Evolutionary conservation across 2,329 filamentous ascomycete genomes (phyloP).

Genomic region (Drechmeria coniospora): DNA sequence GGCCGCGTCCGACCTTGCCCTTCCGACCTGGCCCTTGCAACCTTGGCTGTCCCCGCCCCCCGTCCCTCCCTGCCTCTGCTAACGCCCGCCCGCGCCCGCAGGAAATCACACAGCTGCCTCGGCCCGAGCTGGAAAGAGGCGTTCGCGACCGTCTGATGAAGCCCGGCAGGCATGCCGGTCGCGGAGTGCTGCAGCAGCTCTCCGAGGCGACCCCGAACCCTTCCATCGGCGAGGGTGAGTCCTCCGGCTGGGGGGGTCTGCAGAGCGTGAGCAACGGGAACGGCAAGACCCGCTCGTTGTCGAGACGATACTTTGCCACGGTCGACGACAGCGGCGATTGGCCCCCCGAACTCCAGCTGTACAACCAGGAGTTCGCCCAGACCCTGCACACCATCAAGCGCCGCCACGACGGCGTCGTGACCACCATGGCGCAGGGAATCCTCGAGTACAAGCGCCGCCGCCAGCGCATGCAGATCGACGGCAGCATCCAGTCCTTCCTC

Average conservation of each 20-base stretch:
- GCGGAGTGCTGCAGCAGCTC: constrained; percentile 51
- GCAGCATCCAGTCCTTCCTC: constrained; percentile 92
- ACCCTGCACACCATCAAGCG: constrained; percentile 89
- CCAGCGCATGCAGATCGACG: constrained; percentile 96
- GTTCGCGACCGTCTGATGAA: constrained; percentile 66
- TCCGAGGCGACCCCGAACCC: constrained; percentile 80
- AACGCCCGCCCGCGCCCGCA: constrained; percentile 25
- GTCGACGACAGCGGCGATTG: constrained; percentile 80
- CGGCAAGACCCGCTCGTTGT: constrained; percentile 32
- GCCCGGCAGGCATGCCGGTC: constrained; percentile 40
- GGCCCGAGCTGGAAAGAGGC: constrained; percentile 61
- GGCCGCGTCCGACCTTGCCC: constrained; percentile 2
- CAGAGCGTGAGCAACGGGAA: constrained; percentile 26
- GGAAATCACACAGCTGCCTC: constrained; percentile 82
- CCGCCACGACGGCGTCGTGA: constrained; percentile 91
- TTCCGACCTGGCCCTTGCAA: not conserved
- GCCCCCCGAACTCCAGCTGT: constrained; percentile 87
- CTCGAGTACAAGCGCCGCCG: constrained; percentile 94
- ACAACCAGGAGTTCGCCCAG: constrained; percentile 82
- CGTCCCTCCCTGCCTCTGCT: too few species aligned
- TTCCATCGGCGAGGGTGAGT: constrained; percentile 72
- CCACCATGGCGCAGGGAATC: constrained; percentile 94
- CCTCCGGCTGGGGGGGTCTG: constrained; percentile 41
- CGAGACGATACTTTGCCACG: constrained; percentile 66
- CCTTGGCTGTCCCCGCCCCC: constrained; percentile 1